These are phyloP conservation scores for Tuber melanosporum DNA, from an alignment of 495 filamentous ascomycete species.

Conservation along the genomic window DNA sequence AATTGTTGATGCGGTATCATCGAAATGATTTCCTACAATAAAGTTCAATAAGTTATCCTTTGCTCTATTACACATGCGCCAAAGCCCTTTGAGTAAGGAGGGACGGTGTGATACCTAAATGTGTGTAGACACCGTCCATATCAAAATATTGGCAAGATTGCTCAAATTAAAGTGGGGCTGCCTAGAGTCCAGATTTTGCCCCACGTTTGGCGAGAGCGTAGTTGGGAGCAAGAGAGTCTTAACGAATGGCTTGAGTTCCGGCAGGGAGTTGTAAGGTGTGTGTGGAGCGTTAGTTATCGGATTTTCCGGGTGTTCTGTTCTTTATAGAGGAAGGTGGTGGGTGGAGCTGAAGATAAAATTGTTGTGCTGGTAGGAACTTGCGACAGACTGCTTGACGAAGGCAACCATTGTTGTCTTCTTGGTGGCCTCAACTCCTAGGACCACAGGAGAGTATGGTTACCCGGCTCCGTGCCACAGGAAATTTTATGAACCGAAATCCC, in stretches of 20 bases:
- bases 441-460: not conserved
- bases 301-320: not conserved
- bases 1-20: conserved; percentile 42
- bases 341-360: not conserved
- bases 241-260: not conserved
- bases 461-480: not conserved
- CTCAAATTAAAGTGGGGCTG: not conserved
- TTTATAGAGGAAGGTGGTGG: not conserved
- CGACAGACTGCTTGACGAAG: not conserved
- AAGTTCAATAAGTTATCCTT: conserved; percentile 63
- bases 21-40: conserved; percentile 52
- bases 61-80: conserved; percentile 65
- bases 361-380: not conserved
- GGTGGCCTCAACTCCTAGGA: not conserved
- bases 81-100: conserved; percentile 62
- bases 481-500: not conserved
- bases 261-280: not conserved
- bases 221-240: not conserved
- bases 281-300: not conserved
- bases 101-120: conserved; percentile 69
- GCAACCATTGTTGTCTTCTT: not conserved
- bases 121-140: conserved; percentile 82
- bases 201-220: not conserved
- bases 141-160: not conserved
- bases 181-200: not conserved